Base-by-base conservation (phyloP, 2,329 filamentous ascomycete genomes). In the Neoascochyta sp. region DNA sequence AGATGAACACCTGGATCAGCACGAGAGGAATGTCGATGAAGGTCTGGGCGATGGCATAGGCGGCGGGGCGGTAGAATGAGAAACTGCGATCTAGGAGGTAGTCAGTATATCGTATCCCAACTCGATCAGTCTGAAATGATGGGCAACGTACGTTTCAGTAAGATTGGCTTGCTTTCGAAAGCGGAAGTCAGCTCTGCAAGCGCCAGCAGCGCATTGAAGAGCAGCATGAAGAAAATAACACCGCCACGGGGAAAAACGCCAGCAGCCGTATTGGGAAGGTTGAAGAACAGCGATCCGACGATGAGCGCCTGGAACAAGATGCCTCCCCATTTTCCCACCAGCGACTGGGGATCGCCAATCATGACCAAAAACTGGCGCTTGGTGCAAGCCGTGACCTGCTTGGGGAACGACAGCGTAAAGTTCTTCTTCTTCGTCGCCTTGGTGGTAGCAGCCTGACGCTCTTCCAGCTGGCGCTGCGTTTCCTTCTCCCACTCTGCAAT, bases 61-160 rank as follows among this genome's bases (percentile, higher is more conserved):
- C 76, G 0, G 75, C 67, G 2, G 77, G 78, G 4, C 74, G 75
- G 41, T 83, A 83, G 55, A 84, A 83, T 0, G 78, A 78, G 42
- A 83, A 84, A 14, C 72, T 77, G n/a, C n/a, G n/a, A n/a, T n/a
- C n/a, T n/a, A n/a, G n/a, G n/a, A n/a, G n/a, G n/a, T n/a, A n/a
- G n/a, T n/a, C n/a, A n/a, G n/a, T n/a, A n/a, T n/a, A n/a, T n/a
- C n/a, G n/a, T n/a, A n/a, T n/a, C n/a, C n/a, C n/a, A n/a, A n/a
- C n/a, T n/a, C n/a, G n/a, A n/a, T n/a, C n/a, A n/a, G n/a, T n/a
- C n/a, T n/a, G n/a, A n/a, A n/a, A n/a, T n/a, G n/a, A n/a, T n/a
- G n/a, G n/a, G n/a, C n/a, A n/a, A n/a, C 50, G 83, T 83, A 58
- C 85, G 81, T 54, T 84, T 84, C 30, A 82, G 62, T 21, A 86